phyloP scores from a whole-genome alignment of 768 basidiomycete species.

The Grammothele lineata region DNA sequence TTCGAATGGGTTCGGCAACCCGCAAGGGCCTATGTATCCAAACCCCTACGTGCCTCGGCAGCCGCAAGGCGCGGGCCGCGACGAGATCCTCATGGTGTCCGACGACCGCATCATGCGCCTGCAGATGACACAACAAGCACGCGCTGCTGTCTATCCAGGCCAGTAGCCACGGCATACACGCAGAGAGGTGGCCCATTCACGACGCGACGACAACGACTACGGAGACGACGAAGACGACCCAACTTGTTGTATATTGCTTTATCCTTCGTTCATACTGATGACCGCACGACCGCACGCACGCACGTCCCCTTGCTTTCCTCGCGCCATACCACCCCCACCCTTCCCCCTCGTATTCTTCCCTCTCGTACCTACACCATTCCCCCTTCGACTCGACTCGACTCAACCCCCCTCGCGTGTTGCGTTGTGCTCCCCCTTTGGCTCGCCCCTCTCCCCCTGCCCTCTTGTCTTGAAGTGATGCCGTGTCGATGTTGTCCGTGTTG shows the following conservation, averaged over 20 bases:
- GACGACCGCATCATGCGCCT: slow-evolving; percentile 82
- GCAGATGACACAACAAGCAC: slow-evolving; percentile 39
- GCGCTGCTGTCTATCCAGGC: slow-evolving; percentile 4
- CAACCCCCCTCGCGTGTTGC: slow-evolving; percentile 7
- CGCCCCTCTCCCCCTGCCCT: slow-evolving; percentile 1
- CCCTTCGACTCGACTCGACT: background rate
- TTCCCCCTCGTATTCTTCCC: slow-evolving; percentile 33
- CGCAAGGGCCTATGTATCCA: slow-evolving; percentile 31
- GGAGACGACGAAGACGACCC: no score
- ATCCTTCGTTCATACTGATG: slow-evolving; percentile 5
- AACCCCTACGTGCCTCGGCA: slow-evolving; percentile 39
- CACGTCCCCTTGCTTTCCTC: slow-evolving; percentile 2
- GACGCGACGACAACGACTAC: slow-evolving; percentile 12
- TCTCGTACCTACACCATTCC: background rate
- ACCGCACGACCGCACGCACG: slow-evolving; percentile 7
- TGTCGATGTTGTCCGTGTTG: slow-evolving; percentile 12
- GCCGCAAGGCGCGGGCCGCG: slow-evolving; percentile 50
- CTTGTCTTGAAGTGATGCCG: slow-evolving; percentile 7
- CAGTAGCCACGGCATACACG: background rate
- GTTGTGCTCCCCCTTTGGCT: slow-evolving; percentile 5
- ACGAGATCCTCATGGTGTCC: slow-evolving; percentile 87
- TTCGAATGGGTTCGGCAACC: slow-evolving; percentile 13
- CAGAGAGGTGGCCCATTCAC: slow-evolving; percentile 3
- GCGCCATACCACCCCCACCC: slow-evolving; percentile 33
- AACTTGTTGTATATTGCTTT: slow-evolving; percentile 12